phyloP scores from a whole-genome alignment of 2,329 filamentous ascomycete species.

The Aureobasidium lini region DNA sequence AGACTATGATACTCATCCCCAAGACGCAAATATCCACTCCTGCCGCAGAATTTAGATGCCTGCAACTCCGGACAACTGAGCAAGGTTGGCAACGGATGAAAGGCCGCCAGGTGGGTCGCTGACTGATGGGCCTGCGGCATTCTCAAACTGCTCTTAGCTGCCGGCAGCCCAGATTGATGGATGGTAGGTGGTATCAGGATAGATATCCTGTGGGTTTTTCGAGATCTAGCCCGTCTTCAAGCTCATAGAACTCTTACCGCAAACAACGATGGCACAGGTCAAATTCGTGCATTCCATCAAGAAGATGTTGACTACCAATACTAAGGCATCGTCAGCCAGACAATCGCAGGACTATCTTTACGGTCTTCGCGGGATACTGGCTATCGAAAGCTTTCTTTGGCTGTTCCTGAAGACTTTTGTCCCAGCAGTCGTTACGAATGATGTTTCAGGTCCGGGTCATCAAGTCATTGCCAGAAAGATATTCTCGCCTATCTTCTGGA shows the following conservation, averaged over 20 bases:
- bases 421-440: slow-evolving; percentile 35
- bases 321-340: background rate
- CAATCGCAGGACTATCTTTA: slow-evolving; percentile 28
- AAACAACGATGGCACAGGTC: background rate
- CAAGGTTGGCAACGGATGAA: too few relatives aligned
- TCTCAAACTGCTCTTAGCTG: background rate
- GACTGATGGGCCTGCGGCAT: background rate
- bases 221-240: background rate
- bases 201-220: background rate
- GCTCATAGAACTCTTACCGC: background rate
- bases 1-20: background rate
- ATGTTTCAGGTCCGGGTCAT: slow-evolving; percentile 31
- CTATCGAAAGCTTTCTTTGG: slow-evolving; percentile 37
- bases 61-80: background rate
- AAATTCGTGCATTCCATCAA: background rate
- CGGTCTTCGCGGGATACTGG: slow-evolving; percentile 39
- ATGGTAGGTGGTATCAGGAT: background rate
- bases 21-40: background rate
- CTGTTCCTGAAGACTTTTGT: slow-evolving; percentile 39
- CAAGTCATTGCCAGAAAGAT: slow-evolving; percentile 37
- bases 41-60: background rate
- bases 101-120: background rate
- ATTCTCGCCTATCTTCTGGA: slow-evolving; percentile 40
- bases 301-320: background rate
- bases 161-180: background rate